Conservation (phyloP, 192 early-diverging fungal species). For the Ambispora gerdemannii region DNA sequence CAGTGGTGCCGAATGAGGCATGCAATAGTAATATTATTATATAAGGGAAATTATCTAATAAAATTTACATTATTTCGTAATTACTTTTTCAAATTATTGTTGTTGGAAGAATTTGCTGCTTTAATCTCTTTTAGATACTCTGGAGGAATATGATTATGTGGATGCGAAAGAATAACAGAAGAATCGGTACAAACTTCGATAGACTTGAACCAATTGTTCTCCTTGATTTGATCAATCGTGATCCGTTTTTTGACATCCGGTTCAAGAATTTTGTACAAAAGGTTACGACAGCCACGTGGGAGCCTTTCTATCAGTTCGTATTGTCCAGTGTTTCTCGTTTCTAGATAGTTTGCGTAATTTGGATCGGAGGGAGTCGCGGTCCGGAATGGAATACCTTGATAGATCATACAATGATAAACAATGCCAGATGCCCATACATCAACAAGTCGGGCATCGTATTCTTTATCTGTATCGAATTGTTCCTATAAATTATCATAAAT, state of each 20-base stretch:
- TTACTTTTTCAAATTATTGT: too few relatives aligned
- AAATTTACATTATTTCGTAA: too few relatives aligned
- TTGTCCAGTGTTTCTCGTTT: constrained; percentile 39
- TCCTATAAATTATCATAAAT: neutral
- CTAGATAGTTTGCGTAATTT: constrained; percentile 63
- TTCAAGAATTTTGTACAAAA: constrained; percentile 79
- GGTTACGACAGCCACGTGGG: constrained; percentile 57
- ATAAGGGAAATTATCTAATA: too few relatives aligned
- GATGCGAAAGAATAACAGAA: neutral
- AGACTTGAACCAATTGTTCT: constrained; percentile 73
- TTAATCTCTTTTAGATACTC: constrained; percentile 27
- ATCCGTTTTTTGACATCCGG: constrained; percentile 72
- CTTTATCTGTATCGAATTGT: constrained; percentile 43
- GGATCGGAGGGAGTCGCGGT: constrained; percentile 57
- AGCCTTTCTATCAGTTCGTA: constrained; percentile 79
- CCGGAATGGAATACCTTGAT: constrained; percentile 65
- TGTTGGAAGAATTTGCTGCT: too few relatives aligned
- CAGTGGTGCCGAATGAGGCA: too few relatives aligned
- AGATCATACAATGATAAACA: constrained; percentile 81
- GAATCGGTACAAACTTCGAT: constrained; percentile 54
- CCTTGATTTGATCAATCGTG: constrained; percentile 65
- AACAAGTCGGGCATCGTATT: constrained; percentile 86
- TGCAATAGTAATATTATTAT: too few relatives aligned
- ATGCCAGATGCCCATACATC: constrained; percentile 96
- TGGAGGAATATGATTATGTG: constrained; percentile 16